phyloP scores from a whole-genome alignment of 768 basidiomycete genomes.

The Naganishia kalamii region DNA sequence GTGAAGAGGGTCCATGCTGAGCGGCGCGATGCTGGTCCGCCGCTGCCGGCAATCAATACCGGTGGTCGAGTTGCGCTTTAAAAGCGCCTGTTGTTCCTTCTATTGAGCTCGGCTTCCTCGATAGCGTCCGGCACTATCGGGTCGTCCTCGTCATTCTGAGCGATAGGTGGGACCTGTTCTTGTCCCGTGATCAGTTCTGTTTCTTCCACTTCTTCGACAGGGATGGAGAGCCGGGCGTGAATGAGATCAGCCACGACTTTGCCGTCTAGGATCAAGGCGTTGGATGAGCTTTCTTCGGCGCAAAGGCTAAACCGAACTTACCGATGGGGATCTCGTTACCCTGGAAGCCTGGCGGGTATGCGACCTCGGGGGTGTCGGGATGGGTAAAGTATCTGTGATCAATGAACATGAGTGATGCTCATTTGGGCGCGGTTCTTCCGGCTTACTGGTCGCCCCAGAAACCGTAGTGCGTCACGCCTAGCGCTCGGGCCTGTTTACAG shows the following conservation, averaged over 20 bases:
- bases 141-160: slow-evolving; percentile 19
- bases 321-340: slow-evolving; percentile 80
- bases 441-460: slow-evolving; percentile 63
- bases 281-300: no score
- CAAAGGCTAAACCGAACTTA: slow-evolving; percentile 46
- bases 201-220: slow-evolving; percentile 17
- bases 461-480: slow-evolving; percentile 73
- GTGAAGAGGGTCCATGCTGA: slow-evolving; percentile 2
- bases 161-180: background rate
- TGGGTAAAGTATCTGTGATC: slow-evolving; percentile 61
- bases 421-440: no score
- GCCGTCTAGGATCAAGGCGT: slow-evolving; percentile 21
- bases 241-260: slow-evolving; percentile 24
- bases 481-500: slow-evolving; percentile 52
- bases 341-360: slow-evolving; percentile 87
- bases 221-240: slow-evolving; percentile 22
- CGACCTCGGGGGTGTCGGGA: slow-evolving; percentile 62
- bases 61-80: background rate
- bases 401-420: background rate
- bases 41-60: background rate
- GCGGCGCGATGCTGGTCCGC: no score
- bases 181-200: background rate
- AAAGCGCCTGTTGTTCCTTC: background rate
- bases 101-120: slow-evolving; percentile 14
- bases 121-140: slow-evolving; percentile 16